These are phyloP conservation scores for Xylaria castorea DNA, from an alignment of 495 filamentous ascomycete genomes.

Conservation along the genomic window DNA sequence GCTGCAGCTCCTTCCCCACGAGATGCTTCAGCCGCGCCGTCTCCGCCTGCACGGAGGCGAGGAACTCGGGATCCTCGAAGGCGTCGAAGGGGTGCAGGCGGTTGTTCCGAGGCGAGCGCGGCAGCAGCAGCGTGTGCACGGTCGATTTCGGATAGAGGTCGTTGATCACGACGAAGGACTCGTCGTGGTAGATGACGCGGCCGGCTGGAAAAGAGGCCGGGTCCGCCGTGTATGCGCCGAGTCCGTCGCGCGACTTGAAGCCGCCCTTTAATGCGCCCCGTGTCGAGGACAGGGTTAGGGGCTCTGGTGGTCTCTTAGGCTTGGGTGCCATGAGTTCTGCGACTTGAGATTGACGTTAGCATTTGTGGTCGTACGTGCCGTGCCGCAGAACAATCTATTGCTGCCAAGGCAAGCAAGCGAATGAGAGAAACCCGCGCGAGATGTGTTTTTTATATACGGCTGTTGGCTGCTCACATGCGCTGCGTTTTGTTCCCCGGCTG, in stretches of 20 bases:
- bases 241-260: constrained; percentile 62
- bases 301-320: constrained; percentile 37
- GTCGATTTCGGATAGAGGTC: constrained; percentile 86
- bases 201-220: constrained; percentile 67
- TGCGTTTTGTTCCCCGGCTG: constrained; percentile 35
- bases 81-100: constrained; percentile 79
- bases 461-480: constrained; percentile 38
- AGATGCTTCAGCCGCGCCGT: constrained; percentile 64
- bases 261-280: constrained; percentile 31
- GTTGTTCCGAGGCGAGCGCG: constrained; percentile 70
- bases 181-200: constrained; percentile 72
- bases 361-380: not conserved
- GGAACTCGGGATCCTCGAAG: constrained; percentile 73
- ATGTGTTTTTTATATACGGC: not conserved
- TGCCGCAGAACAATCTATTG: not conserved
- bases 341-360: constrained; percentile 48
- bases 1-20: constrained; percentile 77
- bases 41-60: constrained; percentile 67
- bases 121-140: constrained; percentile 86
- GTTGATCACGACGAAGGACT: constrained; percentile 78
- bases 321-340: constrained; percentile 72
- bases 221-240: constrained; percentile 72
- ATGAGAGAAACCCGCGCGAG: not conserved
- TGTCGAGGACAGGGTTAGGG: constrained; percentile 32
- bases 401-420: not conserved